Evolutionary conservation across 106 monocot genomes (phyloP), one percentile per base, ranked within the genome.

Genomic region (Dioscorea alata): DNA sequence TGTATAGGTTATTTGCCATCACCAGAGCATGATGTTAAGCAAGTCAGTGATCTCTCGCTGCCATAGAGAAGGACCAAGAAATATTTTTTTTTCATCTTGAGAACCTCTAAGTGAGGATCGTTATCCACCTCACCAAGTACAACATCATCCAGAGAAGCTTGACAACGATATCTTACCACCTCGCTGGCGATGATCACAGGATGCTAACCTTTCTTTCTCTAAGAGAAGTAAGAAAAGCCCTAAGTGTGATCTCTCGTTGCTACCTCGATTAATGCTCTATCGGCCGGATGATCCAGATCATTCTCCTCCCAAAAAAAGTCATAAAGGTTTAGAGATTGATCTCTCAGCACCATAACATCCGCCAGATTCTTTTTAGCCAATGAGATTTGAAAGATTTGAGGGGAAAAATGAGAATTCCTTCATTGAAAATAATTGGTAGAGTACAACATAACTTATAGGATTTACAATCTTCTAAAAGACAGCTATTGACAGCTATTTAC

Each of bases 291-390:
- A 8, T 16, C 14, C n/a, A 48, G 73, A 79, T 49, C 72, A 62
- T 22, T 73, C 77, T 50, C 71, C 71, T 23, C 78, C 81, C 20
- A 66, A 75, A 24, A 76, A 57, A 49, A 63, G 23, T 7, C 71
- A 60, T 62, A 73, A 71, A 22, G 75, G 72, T 32, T 56, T 33
- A 15, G 31, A 59, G 51, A 5, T 58, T 18, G 6, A 24, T 79
- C 73, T 14, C 8, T 8, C 65, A 79, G n/a, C n/a, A n/a, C 71
- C 51, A n/a, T 49, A 23, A 65, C 42, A 9, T 82, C 57, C 57
- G 50, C 76, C 23, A 85, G 91, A 22, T 67, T 92, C 52, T 74
- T 92, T 28, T 69, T 82, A 15, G 65, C 57, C 12, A 42, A 70
- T 25, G n/a, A n/a, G n/a, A n/a, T n/a, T n/a, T n/a, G n/a, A n/a